A percentile compares a stretch with the other conserved stretches of the same genome.
These are phyloP conservation scores for Solanum phureja DNA, from an alignment of 257 asterid genomes.

Conservation along the genomic window DNA sequence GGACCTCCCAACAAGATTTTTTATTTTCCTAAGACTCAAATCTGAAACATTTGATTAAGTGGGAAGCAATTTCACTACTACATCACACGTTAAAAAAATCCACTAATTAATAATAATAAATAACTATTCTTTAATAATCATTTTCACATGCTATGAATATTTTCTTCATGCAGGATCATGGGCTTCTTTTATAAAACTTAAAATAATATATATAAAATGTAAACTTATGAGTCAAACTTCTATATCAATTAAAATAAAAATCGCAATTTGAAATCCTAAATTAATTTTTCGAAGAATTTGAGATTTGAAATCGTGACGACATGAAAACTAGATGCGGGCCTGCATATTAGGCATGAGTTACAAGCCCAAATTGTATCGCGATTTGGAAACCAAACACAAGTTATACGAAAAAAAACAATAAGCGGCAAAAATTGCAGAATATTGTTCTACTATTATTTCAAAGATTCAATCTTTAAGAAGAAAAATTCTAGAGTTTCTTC, in stretches of 20 bases:
- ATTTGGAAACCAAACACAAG: neutral
- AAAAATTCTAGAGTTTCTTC: neutral
- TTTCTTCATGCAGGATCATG: too few relatives aligned
- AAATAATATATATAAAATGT: too few relatives aligned
- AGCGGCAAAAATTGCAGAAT: neutral
- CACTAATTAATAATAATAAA: neutral
- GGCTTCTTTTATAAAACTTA: too few relatives aligned
- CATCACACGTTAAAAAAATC: neutral
- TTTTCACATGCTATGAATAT: too few relatives aligned
- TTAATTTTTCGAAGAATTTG: too few relatives aligned
- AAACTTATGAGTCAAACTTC: neutral
- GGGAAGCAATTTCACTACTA: too few relatives aligned
- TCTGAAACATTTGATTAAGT: too few relatives aligned
- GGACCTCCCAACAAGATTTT: rapidly evolving
- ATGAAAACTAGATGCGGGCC: neutral
- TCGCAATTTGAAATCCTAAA: rapidly evolving
- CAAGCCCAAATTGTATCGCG: neutral
- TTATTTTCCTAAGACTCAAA: too few relatives aligned
- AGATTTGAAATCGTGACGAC: neutral
- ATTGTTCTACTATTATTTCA: neutral
- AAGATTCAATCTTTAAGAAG: neutral
- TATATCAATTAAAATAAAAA: too few relatives aligned
- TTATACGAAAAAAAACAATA: neutral
- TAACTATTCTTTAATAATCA: neutral
- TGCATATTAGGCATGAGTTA: neutral